Evolutionary conservation across 345 rosid species (phyloP), one percentile per base, ranked within the genome.

Genomic region (Salix dunnii): DNA sequence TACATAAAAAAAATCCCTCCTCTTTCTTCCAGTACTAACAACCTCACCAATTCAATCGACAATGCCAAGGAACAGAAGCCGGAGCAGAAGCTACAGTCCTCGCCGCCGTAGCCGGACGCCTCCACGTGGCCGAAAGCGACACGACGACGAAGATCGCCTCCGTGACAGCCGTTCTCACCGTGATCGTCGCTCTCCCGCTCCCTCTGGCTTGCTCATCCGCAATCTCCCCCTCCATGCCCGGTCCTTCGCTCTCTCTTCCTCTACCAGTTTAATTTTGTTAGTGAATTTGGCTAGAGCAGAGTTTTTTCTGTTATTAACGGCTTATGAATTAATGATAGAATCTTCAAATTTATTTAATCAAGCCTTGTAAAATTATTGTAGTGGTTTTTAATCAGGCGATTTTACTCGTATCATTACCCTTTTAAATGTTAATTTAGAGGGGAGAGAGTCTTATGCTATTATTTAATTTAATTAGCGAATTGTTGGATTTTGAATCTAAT

Each of bases 211-310:
- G 76, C 97, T 94, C 79, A 82, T 92, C 77, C 97, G 97, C 73
- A 94, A 94, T 78, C 98, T 94, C 31, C 97, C 98, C 67, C 97
- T 92, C 60, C 92, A 92, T 70, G 92, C 95, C 23, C 92, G 97
- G 98, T 94, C 63, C 55, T 40, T n/a, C 25, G 71, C 62, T 46
- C 14, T 46, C 51, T 55, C 62, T 68, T n/a, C 28, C 35, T 21
- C 65, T 61, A 67, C 58, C 68, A 63, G 65, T 70, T 8, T 20
- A 21, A 9, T 9, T 36, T 23, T n/a, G 11, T 25, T 9, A 55
- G 11, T 55, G 10, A 55, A 55, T 55, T 9, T 25, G 62, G 62
- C 62, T n/a, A 1, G 28, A 55, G 62, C 27, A 55, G 5, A n/a
- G 6, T 55, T n/a, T n/a, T 35, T 9, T 55, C 11, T n/a, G 13